Percentiles rank a stretch among this genome's conserved stretches.
Conservation (phyloP, 139 green algal species). For the Chlamydomonas sphaeroides region DNA sequence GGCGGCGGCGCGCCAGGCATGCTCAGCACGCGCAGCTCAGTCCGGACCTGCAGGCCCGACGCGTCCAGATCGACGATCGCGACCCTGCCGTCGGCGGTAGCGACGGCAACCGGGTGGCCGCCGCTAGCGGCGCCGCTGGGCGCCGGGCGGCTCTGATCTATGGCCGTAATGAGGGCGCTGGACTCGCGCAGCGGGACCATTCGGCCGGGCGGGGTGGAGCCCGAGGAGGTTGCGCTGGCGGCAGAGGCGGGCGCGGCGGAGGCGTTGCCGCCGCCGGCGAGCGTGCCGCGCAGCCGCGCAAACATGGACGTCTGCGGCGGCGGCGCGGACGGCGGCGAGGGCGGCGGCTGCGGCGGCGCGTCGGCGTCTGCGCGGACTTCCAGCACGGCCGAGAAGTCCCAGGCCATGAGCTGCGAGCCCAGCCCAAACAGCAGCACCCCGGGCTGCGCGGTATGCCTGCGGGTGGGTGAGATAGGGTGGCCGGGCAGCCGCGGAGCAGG, state of each 20-base stretch:
- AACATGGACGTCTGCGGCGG: background rate
- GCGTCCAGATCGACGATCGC: constrained; percentile 12
- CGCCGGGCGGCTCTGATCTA: constrained; percentile 10
- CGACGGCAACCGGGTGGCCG: background rate
- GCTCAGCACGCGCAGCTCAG: background rate
- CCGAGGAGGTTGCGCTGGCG: too few relatives aligned
- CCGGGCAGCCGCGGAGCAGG: too few relatives aligned
- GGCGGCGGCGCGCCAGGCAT: background rate
- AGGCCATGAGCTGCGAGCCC: background rate
- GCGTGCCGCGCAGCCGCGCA: background rate
- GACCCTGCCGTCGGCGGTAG: background rate
- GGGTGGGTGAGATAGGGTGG: background rate
- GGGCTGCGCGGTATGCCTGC: constrained; percentile 28
- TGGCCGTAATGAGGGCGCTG: background rate
- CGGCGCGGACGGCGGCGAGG: background rate
- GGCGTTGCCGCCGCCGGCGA: background rate
- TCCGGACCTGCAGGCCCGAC: background rate
- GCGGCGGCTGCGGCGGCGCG: background rate
- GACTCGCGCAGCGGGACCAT: background rate
- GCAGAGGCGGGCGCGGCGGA: too few relatives aligned
- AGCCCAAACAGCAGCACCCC: constrained; percentile 2
- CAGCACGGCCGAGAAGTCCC: background rate
- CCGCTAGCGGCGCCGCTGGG: background rate
- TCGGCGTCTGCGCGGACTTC: too few relatives aligned
- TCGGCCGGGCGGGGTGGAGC: too few relatives aligned